phyloP scores from a whole-genome alignment of 2,329 filamentous ascomycete genomes.

The Camillea tinctor region DNA sequence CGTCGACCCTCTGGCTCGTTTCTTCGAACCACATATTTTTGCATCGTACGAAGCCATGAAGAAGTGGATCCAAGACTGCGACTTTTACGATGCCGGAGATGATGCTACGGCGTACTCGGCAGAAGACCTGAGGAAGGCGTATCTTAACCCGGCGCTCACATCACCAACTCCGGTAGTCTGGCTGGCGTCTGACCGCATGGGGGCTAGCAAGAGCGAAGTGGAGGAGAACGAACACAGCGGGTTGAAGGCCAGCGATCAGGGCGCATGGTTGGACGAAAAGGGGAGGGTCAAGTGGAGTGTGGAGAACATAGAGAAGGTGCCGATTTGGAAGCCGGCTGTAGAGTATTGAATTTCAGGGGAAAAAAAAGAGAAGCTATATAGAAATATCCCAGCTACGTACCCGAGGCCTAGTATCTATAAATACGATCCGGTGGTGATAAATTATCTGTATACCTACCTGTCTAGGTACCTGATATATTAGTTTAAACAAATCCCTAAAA shows the following conservation, averaged over 20 bases:
- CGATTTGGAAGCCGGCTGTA: conserved; percentile 11
- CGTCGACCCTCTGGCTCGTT: conserved; percentile 25
- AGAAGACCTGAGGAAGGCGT: conserved; percentile 29
- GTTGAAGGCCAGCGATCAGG: conserved; percentile 64
- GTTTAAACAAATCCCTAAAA: too few relatives aligned
- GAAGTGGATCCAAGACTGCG: conserved; percentile 22
- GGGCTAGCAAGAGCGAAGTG: conserved; percentile 60
- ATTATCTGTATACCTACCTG: too few relatives aligned
- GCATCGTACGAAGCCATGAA: conserved; percentile 28
- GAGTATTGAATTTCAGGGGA: not conserved
- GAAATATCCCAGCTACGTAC: too few relatives aligned
- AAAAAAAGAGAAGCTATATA: not conserved
- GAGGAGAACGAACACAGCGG: conserved; percentile 57
- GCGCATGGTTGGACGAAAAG: conserved; percentile 59
- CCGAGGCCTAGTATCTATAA: too few relatives aligned
- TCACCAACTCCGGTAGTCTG: conserved; percentile 58
- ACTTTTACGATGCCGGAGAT: conserved; percentile 15
- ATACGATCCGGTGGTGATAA: too few relatives aligned
- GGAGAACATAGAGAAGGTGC: conserved; percentile 25
- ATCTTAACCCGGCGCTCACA: conserved; percentile 31
- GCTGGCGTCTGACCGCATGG: conserved; percentile 62
- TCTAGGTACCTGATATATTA: too few relatives aligned
- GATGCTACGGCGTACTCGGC: conserved; percentile 26
- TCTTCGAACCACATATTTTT: conserved; percentile 29
- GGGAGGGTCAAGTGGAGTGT: conserved; percentile 24